phyloP scores from a whole-genome alignment of 2,329 filamentous ascomycete genomes.

The Juglanconis oblonga region DNA sequence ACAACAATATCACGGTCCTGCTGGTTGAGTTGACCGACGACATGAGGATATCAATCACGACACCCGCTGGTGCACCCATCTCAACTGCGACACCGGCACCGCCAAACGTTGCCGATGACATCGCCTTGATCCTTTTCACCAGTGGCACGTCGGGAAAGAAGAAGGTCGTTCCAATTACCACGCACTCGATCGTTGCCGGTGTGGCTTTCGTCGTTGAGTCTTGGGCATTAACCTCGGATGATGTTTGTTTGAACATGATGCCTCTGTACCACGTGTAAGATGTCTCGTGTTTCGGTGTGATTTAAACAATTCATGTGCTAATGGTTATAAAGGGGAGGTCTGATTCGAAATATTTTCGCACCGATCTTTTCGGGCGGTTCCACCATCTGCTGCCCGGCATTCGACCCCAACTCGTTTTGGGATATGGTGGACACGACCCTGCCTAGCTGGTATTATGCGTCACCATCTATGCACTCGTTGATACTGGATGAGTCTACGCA shows the following conservation, averaged over 20 bases:
- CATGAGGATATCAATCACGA: conserved; percentile 11
- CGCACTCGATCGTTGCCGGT: conserved; percentile 48
- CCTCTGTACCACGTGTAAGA: conserved; percentile 54
- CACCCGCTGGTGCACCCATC: background rate
- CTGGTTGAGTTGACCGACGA: conserved; percentile 5
- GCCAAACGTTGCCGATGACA: conserved; percentile 60
- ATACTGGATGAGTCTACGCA: conserved; percentile 72
- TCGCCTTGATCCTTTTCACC: conserved; percentile 55
- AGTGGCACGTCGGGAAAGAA: conserved; percentile 58
- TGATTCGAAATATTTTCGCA: conserved; percentile 77
- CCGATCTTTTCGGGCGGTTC: conserved; percentile 74
- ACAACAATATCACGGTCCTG: conserved; percentile 8
- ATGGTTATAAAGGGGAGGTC: conserved; percentile 48
- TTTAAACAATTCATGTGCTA: background rate
- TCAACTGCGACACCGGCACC: background rate
- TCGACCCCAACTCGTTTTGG: conserved; percentile 85
- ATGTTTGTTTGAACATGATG: conserved; percentile 59
- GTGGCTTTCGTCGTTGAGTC: conserved; percentile 51
- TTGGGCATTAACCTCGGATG: conserved; percentile 44
- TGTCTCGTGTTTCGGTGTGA: fast-evolving
- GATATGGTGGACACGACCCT: conserved; percentile 67
- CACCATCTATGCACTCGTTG: conserved; percentile 91
- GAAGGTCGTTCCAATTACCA: conserved; percentile 53
- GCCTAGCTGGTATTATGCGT: conserved; percentile 90
- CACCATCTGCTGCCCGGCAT: conserved; percentile 73